These are phyloP conservation scores for Cystobasidium pallidum DNA, from an alignment of 1,284 basidiomycete genomes.

Conservation along the genomic window DNA sequence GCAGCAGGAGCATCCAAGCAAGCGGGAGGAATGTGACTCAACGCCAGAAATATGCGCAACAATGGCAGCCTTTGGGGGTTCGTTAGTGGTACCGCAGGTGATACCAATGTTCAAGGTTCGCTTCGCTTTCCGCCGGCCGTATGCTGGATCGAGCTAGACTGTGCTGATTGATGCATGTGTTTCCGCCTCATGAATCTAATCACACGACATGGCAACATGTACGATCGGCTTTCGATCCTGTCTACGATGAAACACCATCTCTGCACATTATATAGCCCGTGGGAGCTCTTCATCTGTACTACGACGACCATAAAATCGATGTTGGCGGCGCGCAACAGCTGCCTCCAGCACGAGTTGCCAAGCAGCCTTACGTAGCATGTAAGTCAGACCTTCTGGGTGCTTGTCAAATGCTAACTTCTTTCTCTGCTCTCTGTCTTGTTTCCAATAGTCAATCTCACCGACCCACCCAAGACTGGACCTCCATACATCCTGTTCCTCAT, in stretches of 20 bases:
- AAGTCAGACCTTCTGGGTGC: neutral
- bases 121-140: too few species aligned
- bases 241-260: neutral
- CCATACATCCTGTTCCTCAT: slow-evolving; percentile 38
- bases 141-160: neutral
- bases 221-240: neutral
- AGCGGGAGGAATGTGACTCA: slow-evolving; percentile 24
- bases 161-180: slow-evolving; percentile 1
- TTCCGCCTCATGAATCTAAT: neutral
- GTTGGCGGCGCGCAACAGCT: slow-evolving; percentile 40
- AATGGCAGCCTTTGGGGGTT: slow-evolving; percentile 34
- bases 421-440: too few species aligned
- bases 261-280: slow-evolving; percentile 2
- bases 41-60: slow-evolving; percentile 29
- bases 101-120: slow-evolving; percentile 19
- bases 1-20: slow-evolving; percentile 4
- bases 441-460: slow-evolving; percentile 24
- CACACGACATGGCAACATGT: neutral
- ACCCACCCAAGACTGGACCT: slow-evolving; percentile 7
- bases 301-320: slow-evolving; percentile 40
- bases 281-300: slow-evolving; percentile 36
- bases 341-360: slow-evolving; percentile 31
- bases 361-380: slow-evolving; percentile 33
- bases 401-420: too few species aligned
- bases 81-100: slow-evolving; percentile 28